Evolutionary conservation across 2,329 filamentous ascomycete genomes (phyloP), one percentile per base, ranked within the genome.

Genomic region (Botrytis paeoniae): DNA sequence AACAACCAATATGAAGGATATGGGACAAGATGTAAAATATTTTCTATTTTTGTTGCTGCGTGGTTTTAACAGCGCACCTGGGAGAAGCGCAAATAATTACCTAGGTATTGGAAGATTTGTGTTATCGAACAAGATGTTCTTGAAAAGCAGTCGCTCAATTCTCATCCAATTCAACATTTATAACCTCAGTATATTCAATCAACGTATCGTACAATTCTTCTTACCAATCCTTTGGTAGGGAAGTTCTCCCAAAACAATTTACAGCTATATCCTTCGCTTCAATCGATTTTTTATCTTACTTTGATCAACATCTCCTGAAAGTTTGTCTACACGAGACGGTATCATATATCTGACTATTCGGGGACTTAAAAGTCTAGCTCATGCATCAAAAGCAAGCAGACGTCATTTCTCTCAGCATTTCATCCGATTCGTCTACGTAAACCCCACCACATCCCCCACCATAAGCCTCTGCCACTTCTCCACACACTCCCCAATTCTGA

Each of bases 401-500:
- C 39, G 5, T 18, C 45, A 54, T 39, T 1, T 37, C 4, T 62
- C 59, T n/a, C 35, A n/a, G 25, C 12, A n/a, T 20, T 12, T 0
- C 48, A 41, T 41, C 4, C 35, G 35, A 14, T 51, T 9, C 22
- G 41, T 48, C 43, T 68, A 72, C 6, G 64, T 35, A n/a, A 51
- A 43, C 1, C 70, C 70, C 3, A 57, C 83, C 81, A 88, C 82
- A 75, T 93, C 88, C 1, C 94, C 94, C 84, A 96, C 88, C 78
- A 97, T 82, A 73, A 93, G 81, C 73, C 90, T 88, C 81, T 95
- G 92, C 80, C 94, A 94, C 82, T 90, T 92, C 79, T 97, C 93
- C 76, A 95, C 89, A 14, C 93, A 90, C 82, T 98, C 95, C 64
- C 91, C 88, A 77, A 94, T 85, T 79, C 91, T 91, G 48, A 98